These are phyloP conservation scores for Xylaria sp. DNA, from an alignment of 2,329 filamentous ascomycete genomes.

Conservation along the genomic window DNA sequence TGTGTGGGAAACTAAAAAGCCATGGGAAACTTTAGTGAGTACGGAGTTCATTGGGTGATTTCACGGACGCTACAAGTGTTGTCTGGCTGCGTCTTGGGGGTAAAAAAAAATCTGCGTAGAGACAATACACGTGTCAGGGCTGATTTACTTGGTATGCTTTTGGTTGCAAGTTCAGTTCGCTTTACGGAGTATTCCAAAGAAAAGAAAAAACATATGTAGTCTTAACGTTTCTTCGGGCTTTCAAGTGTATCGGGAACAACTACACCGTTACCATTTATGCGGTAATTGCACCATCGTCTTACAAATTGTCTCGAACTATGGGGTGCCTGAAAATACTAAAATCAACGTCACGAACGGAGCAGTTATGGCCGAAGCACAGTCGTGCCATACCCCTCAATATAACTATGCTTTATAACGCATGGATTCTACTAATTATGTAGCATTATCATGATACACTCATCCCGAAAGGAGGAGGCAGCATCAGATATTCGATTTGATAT, in stretches of 20 bases:
- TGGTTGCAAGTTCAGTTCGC: constrained; percentile 3
- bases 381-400: background rate
- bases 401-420: background rate
- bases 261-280: background rate
- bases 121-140: background rate
- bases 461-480: background rate
- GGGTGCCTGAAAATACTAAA: background rate
- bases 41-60: constrained; percentile 75
- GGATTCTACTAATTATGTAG: background rate
- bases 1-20: constrained; percentile 74
- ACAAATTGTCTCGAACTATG: background rate
- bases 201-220: background rate
- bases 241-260: background rate
- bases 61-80: constrained; percentile 22
- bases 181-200: constrained; percentile 9
- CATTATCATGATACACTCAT: background rate
- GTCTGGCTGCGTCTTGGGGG: constrained; percentile 20
- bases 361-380: background rate
- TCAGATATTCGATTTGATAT: constrained; percentile 50
- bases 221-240: constrained; percentile 4
- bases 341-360: background rate
- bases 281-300: background rate
- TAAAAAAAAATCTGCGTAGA: background rate
- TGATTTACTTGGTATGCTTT: constrained; percentile 10
- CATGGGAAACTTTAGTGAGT: constrained; percentile 75